These are phyloP conservation scores for Ophiostoma sp. DNA, from an alignment of 2,329 filamentous ascomycete genomes.

Conservation along the genomic window DNA sequence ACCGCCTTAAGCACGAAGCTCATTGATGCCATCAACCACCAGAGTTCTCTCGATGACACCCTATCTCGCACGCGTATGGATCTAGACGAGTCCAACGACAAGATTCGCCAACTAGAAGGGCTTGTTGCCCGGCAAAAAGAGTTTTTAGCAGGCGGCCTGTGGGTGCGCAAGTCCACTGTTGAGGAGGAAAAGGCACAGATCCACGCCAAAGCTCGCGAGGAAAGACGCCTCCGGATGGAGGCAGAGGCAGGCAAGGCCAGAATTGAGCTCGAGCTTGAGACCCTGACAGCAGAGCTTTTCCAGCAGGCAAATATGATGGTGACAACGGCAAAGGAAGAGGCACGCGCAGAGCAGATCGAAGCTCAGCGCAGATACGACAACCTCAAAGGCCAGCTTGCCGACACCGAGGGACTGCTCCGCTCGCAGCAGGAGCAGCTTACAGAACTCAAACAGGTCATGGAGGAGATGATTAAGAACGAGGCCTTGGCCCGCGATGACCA, in stretches of 20 bases:
- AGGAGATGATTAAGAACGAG: constrained; percentile 67
- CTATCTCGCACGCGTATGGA: constrained; percentile 78
- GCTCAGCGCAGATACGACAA: constrained; percentile 82
- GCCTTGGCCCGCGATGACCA: constrained; percentile 52
- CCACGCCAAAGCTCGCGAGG: constrained; percentile 55
- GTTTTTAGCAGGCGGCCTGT: constrained; percentile 65
- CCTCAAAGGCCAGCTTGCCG: constrained; percentile 74
- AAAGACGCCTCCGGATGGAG: constrained; percentile 58
- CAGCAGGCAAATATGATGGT: constrained; percentile 99
- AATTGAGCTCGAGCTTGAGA: constrained; percentile 89
- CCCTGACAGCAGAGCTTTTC: constrained; percentile 85
- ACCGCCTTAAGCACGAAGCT: constrained; percentile 89
- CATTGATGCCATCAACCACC: constrained; percentile 94
- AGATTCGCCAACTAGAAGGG: constrained; percentile 62
- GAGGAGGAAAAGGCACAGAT: constrained; percentile 64
- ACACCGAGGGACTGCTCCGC: constrained; percentile 77
- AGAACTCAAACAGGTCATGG: constrained; percentile 88
- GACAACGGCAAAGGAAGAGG: constrained; percentile 81
- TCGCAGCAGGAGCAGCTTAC: constrained; percentile 91
- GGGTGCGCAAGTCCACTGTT: constrained; percentile 68
- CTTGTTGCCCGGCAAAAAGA: constrained; percentile 63
- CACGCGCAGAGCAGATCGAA: constrained; percentile 74
- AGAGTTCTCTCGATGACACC: constrained; percentile 84
- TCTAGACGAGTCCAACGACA: constrained; percentile 64
- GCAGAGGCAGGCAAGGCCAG: constrained; percentile 75